Base-by-base conservation (phyloP, 306 rosid species). In the Mimosa pudica region DNA sequence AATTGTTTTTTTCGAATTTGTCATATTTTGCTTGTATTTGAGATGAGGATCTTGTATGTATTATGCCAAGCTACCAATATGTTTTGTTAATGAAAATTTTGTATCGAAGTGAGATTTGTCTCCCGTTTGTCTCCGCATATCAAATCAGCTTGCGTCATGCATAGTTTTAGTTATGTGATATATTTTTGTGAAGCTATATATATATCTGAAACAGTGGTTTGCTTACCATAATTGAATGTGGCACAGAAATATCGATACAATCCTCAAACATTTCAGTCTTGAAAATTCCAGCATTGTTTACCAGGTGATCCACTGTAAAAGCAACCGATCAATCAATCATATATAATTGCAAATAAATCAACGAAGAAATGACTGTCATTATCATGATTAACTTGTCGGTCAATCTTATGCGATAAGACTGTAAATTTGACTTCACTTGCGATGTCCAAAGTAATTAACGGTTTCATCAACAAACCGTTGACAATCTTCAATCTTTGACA, bases 241-340 rank as follows among this genome's bases (percentile, higher is more conserved):
- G 24, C n/a, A 62, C 49, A 35, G 78, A 79, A 66, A 48, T n/a
- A 71, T 80, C 68, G 6, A 0, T 7, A 32, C 6, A 16, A 35
- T 92, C 85, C 77, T 90, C 90, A 70, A 92, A 80, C 77, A 16
- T 1, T 41, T 57, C 12, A 18, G 4, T 8, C 2, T 20, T 18
- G n/a, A 13, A 8, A 32, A 83, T 80, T 54, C 92, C 93, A 60
- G 94, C 97, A 77, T 92, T 90, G 82, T 87, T 90, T 24, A 94
- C 97, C 52, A 94, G 84, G 78, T 90, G 96, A 69, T 94, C 94
- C 88, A 92, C 93, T 92, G 88, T 76, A 70, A 76, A 74, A 75
- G 66, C 30, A 49, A 45, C 8, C 7, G 8, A 45, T 45, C 48
- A 45, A 45, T 8, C 12, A 38, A 38, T 38, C 42, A 45, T 9